Evolutionary conservation across 2,329 filamentous ascomycete species (phyloP).

Genomic region (Botrytis fragariae): DNA sequence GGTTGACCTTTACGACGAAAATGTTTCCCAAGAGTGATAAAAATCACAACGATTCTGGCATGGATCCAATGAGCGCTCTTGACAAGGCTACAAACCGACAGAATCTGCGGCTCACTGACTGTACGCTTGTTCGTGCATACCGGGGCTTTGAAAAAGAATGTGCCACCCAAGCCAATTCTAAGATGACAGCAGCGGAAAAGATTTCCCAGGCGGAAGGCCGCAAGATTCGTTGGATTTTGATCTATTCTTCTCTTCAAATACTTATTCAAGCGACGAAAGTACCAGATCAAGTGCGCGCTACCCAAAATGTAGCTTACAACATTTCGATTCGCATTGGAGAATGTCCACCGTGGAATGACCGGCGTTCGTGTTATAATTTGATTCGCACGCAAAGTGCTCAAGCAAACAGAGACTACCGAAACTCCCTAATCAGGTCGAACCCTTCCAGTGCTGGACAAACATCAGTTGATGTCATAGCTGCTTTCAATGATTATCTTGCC

Average conservation of each 20-base stretch:
- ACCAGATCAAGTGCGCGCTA: constrained; percentile 60
- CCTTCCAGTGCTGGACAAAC: constrained; percentile 4
- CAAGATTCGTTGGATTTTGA: constrained; percentile 74
- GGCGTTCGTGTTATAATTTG: constrained; percentile 24
- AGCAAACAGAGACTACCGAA: constrained; percentile 22
- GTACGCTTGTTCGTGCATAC: constrained; percentile 64
- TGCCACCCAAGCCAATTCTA: constrained; percentile 47
- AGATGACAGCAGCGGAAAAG: constrained; percentile 55
- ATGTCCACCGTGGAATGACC: constrained; percentile 34
- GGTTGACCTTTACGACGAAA: constrained; percentile 33
- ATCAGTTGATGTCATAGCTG: constrained; percentile 46
- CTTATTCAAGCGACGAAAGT: constrained; percentile 61
- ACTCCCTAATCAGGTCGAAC: neutral
- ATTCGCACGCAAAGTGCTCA: constrained; percentile 30
- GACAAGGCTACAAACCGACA: constrained; percentile 47
- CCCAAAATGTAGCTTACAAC: constrained; percentile 56
- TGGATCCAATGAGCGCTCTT: constrained; percentile 53
- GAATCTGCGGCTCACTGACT: constrained; percentile 40
- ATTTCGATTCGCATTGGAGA: constrained; percentile 32
- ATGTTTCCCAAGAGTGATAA: constrained; percentile 38
- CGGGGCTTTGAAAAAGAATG: constrained; percentile 65
- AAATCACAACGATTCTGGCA: constrained; percentile 47
- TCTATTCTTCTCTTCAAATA: constrained; percentile 73
- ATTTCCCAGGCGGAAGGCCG: constrained; percentile 64
- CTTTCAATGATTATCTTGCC: constrained; percentile 53